Evolutionary conservation across 805 yeast genomes (phyloP).

Genomic region (Cyberlindnera euphorbiiphila): DNA sequence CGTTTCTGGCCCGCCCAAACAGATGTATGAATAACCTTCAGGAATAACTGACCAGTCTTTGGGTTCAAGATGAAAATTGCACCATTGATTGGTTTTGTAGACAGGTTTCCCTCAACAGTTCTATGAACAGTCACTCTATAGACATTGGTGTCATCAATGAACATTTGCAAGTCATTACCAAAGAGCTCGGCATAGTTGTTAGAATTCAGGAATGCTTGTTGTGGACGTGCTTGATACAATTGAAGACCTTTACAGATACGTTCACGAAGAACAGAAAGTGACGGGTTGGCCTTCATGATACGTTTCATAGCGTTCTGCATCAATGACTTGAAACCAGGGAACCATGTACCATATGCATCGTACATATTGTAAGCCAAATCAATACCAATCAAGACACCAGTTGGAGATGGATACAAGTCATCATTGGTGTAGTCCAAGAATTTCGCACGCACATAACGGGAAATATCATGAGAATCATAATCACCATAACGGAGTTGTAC

Average conservation of each 20-base stretch:
- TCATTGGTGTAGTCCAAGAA: constrained; percentile 91
- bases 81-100: constrained; percentile 92
- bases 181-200: constrained; percentile 88
- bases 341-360: constrained; percentile 97
- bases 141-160: constrained; percentile 92
- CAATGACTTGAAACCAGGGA: constrained; percentile 87
- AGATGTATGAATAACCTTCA: constrained; percentile 87
- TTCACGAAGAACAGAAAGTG: constrained; percentile 85
- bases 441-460: constrained; percentile 89
- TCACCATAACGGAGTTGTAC: constrained; percentile 95
- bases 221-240: constrained; percentile 89
- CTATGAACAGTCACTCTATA: constrained; percentile 89
- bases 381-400: constrained; percentile 86
- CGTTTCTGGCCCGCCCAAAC: constrained; percentile 98
- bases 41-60: constrained; percentile 80
- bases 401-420: constrained; percentile 84
- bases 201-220: constrained; percentile 85
- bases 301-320: constrained; percentile 90
- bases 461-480: constrained; percentile 94
- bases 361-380: constrained; percentile 95
- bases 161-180: constrained; percentile 75
- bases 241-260: constrained; percentile 92
- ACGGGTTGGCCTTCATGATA: constrained; percentile 93
- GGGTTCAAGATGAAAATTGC: constrained; percentile 89
- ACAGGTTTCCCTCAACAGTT: constrained; percentile 88